Base-by-base conservation (phyloP, 768 basidiomycete species). In the Tulasnella sp. region DNA sequence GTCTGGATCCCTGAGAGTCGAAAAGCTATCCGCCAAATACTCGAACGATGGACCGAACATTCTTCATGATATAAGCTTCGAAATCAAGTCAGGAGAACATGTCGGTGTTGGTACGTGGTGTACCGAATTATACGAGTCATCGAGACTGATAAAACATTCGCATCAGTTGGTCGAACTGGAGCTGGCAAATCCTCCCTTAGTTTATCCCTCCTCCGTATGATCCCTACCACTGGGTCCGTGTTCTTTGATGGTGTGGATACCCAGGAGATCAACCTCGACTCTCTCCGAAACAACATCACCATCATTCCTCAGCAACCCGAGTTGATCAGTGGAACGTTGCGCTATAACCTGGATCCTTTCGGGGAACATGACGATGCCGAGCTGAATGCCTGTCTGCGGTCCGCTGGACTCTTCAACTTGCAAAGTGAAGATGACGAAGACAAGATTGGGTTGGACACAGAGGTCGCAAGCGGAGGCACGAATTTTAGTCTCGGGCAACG, bases 341-440 rank as follows among this genome's bases (percentile, higher is more conserved):
- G 90, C 40, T 84, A 85, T 75, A 91, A 90, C 80, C 83, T 91
- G n/a, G 90, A 91, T 81, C 90, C 90, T 0, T 91, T 90, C 80
- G 84, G 81, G 9, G 85, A 88, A 78, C 85, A 88, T 79, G 88
- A 90, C 67, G 90, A 91, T 78, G 84, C 87, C 0, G 84, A 82
- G 5, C 84, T 90, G 20, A 87, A 89, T 75, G 85, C 85, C 44
- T 88, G 88, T 0, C 82, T 89, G 26, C 85, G 86, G 23, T 84
- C 88, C 0, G 86, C 88, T 0, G 89, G 89, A 3, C 82, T 83
- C 16, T 73, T 77, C 5, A 70, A 51, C 35, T 48, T 80, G 0
- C 79, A 80, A 39, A 29, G 26, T 0, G 79, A 80, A 29, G 35
- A 40, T 20, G 44, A 48, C 20, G 81, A 79, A 69, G 61, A 78